Conservation (phyloP, 257 asterid species). For the Sherardia arvensis region DNA sequence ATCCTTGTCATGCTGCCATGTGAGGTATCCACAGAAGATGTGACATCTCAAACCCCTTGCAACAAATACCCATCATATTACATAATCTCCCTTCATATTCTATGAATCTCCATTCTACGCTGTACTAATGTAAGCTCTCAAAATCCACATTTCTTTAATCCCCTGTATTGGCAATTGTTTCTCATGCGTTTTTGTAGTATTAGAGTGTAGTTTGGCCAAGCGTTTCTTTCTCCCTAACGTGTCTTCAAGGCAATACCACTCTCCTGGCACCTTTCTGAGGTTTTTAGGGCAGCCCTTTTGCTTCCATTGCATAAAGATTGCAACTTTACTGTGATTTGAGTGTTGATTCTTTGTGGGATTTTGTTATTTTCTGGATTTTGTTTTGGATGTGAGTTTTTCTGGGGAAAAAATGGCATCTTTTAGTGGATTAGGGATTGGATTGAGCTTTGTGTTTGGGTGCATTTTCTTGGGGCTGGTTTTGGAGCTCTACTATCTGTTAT, state of each 20-base stretch:
- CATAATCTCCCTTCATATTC: conserved; percentile 6
- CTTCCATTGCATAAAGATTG: conserved; percentile 1
- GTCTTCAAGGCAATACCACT: conserved; percentile 21
- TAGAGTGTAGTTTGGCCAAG: not conserved
- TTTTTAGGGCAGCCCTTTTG: not conserved
- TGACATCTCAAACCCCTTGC: conserved; percentile 28
- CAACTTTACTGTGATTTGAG: not conserved
- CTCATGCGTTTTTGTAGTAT: conserved; percentile 3
- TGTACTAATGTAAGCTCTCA: conserved; percentile 3
- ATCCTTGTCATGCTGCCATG: conserved; percentile 41
- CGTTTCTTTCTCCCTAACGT: conserved; percentile 23
- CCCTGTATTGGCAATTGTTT: conserved; percentile 5
- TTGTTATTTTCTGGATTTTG: not conserved
- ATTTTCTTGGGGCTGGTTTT: conserved; percentile 63
- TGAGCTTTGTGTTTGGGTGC: conserved; percentile 62
- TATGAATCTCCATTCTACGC: conserved; percentile 13
- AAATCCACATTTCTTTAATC: not conserved
- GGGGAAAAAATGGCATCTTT: conserved; percentile 51
- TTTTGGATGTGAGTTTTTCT: conserved; percentile 22
- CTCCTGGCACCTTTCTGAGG: conserved; percentile 10
- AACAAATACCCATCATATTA: conserved; percentile 16
- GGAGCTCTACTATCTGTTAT: conserved; percentile 56
- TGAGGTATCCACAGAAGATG: conserved; percentile 36
- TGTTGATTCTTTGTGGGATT: not conserved
- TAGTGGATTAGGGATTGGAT: conserved; percentile 64